A percentile compares a stretch with the other conserved stretches of the same genome.
Evolutionary conservation across 2,329 filamentous ascomycete species (phyloP).

Genomic region (Claviceps quebecensis): DNA sequence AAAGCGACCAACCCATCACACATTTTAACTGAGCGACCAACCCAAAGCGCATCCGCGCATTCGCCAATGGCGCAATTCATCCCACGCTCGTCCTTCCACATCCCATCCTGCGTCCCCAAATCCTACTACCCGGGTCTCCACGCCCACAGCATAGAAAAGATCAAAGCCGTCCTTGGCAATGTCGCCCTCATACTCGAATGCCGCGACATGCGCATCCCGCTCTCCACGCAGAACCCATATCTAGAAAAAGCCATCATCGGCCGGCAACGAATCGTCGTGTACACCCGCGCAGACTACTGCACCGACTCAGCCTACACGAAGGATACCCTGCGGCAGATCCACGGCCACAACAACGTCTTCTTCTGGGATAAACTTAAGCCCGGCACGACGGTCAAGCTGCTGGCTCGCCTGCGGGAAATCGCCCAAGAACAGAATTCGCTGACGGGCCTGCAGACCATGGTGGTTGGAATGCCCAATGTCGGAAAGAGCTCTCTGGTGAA

Average conservation of each 20-base stretch:
- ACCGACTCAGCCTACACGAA: constrained; percentile 17
- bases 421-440: constrained; percentile 36
- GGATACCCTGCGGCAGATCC: constrained; percentile 18
- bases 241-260: constrained; percentile 68
- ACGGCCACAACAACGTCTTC: constrained; percentile 19
- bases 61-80: constrained; percentile 38
- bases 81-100: constrained; percentile 59
- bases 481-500: constrained; percentile 95
- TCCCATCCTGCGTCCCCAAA: constrained; percentile 60
- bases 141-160: constrained; percentile 62
- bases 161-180: constrained; percentile 65
- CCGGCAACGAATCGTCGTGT: constrained; percentile 66
- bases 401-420: constrained; percentile 21
- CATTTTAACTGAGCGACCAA: not conserved
- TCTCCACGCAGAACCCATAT: constrained; percentile 79
- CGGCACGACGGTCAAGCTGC: constrained; percentile 22
- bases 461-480: constrained; percentile 96
- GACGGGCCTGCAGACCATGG: constrained; percentile 70
- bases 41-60: not conserved
- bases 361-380: constrained; percentile 30
- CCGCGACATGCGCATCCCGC: constrained; percentile 79
- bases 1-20: not conserved
- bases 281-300: constrained; percentile 77
- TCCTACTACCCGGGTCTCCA: constrained; percentile 96
- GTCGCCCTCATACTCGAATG: constrained; percentile 89